phyloP scores from a whole-genome alignment of 2,329 filamentous ascomycete genomes.

The Scedosporium apiospermum region DNA sequence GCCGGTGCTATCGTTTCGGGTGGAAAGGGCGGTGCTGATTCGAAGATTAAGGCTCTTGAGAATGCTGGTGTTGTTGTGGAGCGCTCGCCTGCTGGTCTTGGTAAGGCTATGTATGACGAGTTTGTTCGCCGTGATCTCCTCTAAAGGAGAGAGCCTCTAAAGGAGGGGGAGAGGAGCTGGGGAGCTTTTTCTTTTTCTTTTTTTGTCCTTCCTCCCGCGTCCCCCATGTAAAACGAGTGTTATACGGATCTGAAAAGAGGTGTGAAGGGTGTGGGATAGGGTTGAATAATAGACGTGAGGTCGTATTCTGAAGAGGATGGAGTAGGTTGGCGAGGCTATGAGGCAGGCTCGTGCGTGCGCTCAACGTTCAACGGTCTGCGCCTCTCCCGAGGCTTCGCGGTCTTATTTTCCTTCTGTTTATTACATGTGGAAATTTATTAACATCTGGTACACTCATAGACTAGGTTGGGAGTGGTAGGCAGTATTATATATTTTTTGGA shows the following conservation, averaged over 20 bases:
- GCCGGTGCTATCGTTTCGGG: slow-evolving; percentile 96
- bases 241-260: no score
- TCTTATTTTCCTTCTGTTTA: background rate
- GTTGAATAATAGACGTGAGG: no score
- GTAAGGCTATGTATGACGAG: slow-evolving; percentile 88
- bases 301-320: no score
- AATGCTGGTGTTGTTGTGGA: slow-evolving; percentile 91
- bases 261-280: no score
- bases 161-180: background rate
- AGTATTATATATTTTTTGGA: background rate
- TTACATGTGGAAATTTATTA: background rate
- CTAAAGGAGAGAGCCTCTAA: slow-evolving; percentile 37
- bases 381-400: background rate
- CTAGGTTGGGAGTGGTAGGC: background rate
- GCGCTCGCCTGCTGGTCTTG: slow-evolving; percentile 82
- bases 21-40: slow-evolving; percentile 95
- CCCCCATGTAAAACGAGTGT: no score
- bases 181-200: background rate
- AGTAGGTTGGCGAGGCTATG: no score
- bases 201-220: no score
- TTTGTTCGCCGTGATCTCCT: slow-evolving; percentile 94
- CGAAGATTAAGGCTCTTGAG: slow-evolving; percentile 94
- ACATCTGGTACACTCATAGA: background rate
- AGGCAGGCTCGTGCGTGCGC: no score
- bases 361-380: no score